Evolutionary conservation across 139 green algal species (phyloP).

Genomic region (Mesotaenium endlicherianum): DNA sequence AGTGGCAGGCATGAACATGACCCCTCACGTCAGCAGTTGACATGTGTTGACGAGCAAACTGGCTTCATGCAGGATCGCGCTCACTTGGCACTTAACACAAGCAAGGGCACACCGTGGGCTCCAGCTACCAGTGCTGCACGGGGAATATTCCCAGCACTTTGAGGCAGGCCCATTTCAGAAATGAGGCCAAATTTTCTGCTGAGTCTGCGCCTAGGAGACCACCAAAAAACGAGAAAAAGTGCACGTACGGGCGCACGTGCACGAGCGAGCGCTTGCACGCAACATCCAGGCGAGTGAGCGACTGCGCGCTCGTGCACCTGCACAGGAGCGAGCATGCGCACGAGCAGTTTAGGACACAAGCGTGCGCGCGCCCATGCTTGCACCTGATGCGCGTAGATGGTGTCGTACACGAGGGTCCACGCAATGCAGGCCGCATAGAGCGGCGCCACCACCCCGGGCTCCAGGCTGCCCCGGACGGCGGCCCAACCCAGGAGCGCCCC

Average conservation of each 20-base stretch:
- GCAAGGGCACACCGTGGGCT: not conserved
- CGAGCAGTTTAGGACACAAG: not conserved
- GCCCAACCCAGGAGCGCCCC: slow-evolving; percentile 89
- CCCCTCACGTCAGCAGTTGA: too few species aligned
- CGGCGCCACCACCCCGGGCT: slow-evolving; percentile 76
- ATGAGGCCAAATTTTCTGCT: too few species aligned
- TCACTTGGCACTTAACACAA: not conserved
- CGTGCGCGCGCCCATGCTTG: not conserved
- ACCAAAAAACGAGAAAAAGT: not conserved
- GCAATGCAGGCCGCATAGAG: slow-evolving; percentile 73
- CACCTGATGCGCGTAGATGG: slow-evolving; percentile 96
- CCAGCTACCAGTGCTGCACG: not conserved
- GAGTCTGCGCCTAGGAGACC: not conserved
- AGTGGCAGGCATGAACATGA: too few species aligned
- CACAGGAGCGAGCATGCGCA: not conserved
- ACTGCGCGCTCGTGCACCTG: not conserved
- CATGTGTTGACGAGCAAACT: too few species aligned
- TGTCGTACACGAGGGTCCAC: slow-evolving; percentile 98
- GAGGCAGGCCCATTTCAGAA: too few species aligned
- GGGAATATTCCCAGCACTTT: too few species aligned
- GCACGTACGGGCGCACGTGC: too few species aligned
- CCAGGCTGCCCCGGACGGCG: slow-evolving; percentile 69
- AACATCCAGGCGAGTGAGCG: not conserved
- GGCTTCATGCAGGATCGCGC: not conserved
- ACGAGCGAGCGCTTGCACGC: not conserved